A percentile compares a stretch with the other conserved stretches of the same genome.
Evolutionary conservation across 768 basidiomycete genomes (phyloP).

Genomic region (Tephrocybe sp.): DNA sequence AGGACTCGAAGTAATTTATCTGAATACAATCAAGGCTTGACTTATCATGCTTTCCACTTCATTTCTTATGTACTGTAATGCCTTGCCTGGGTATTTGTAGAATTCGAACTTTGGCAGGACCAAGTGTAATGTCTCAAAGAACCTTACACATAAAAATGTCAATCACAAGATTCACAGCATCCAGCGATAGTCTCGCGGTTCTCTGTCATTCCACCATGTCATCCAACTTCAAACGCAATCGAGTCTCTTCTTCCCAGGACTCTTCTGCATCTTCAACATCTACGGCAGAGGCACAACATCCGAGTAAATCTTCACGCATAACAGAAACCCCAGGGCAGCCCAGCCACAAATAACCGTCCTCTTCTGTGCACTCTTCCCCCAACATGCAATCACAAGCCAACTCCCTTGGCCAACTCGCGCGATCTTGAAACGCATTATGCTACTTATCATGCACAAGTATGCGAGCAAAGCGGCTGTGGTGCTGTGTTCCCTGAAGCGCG

Average conservation of each 20-base stretch:
- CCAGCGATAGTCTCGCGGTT: too few species aligned
- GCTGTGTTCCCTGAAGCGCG: slow-evolving; percentile 85
- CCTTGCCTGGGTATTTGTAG: too few species aligned
- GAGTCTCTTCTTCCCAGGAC: slow-evolving; percentile 35
- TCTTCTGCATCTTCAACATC: slow-evolving; percentile 32
- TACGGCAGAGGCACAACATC: slow-evolving; percentile 26
- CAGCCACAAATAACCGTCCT: slow-evolving; percentile 26
- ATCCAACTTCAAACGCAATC: slow-evolving; percentile 32
- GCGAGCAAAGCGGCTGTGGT: slow-evolving; percentile 64
- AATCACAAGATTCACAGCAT: too few species aligned
- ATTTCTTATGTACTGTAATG: slow-evolving; percentile 14
- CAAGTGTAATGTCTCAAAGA: too few species aligned
- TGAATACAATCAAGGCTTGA: slow-evolving; percentile 2
- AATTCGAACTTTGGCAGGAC: too few species aligned
- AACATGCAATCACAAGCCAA: slow-evolving; percentile 70
- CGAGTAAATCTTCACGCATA: slow-evolving; percentile 29
- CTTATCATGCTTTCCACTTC: slow-evolving; percentile 7
- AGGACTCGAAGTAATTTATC: slow-evolving; percentile 16
- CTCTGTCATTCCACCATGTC: slow-evolving; percentile 14
- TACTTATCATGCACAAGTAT: slow-evolving; percentile 80
- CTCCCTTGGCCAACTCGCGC: slow-evolving; percentile 57
- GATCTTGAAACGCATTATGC: slow-evolving; percentile 85
- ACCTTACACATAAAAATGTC: too few species aligned
- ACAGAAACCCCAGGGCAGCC: slow-evolving; percentile 9
- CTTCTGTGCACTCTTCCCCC: slow-evolving; percentile 77